Conservation (phyloP, 306 rosid species). For the Trichosanthes truncata region DNA sequence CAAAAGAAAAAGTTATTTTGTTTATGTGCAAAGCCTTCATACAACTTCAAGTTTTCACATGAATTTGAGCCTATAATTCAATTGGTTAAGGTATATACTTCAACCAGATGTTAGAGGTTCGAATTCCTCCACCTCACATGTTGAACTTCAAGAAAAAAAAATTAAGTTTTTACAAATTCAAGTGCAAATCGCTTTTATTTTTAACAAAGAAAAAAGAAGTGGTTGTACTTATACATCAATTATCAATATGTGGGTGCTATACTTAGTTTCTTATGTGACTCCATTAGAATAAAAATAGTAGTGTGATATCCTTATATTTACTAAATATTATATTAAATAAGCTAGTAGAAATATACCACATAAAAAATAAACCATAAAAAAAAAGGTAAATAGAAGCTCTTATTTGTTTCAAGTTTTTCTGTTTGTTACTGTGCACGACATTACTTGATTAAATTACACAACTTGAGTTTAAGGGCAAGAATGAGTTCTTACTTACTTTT, state of each 20-base stretch:
- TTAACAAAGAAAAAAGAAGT: background rate
- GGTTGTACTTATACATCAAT: too few species aligned
- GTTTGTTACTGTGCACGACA: background rate
- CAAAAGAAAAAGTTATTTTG: background rate
- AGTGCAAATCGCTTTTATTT: background rate
- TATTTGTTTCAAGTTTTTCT: too few species aligned
- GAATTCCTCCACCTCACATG: too few species aligned
- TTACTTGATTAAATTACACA: background rate
- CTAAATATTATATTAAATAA: too few species aligned
- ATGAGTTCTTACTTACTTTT: background rate
- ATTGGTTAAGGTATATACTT: too few species aligned
- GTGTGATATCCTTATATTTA: too few species aligned
- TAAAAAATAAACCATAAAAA: too few species aligned
- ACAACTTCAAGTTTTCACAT: background rate
- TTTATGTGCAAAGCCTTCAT: background rate
- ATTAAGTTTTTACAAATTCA: background rate
- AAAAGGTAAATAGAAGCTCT: background rate
- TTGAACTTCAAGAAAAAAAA: too few species aligned
- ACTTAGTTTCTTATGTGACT: background rate
- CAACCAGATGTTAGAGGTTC: background rate
- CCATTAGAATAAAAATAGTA: too few species aligned
- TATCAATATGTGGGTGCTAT: background rate
- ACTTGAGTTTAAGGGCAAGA: background rate
- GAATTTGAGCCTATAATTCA: background rate
- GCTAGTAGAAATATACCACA: too few species aligned